A percentile compares a stretch with the other conserved stretches of the same genome.
These are phyloP conservation scores for Multifurca ochricompacta DNA, from an alignment of 768 basidiomycete genomes.

Conservation along the genomic window DNA sequence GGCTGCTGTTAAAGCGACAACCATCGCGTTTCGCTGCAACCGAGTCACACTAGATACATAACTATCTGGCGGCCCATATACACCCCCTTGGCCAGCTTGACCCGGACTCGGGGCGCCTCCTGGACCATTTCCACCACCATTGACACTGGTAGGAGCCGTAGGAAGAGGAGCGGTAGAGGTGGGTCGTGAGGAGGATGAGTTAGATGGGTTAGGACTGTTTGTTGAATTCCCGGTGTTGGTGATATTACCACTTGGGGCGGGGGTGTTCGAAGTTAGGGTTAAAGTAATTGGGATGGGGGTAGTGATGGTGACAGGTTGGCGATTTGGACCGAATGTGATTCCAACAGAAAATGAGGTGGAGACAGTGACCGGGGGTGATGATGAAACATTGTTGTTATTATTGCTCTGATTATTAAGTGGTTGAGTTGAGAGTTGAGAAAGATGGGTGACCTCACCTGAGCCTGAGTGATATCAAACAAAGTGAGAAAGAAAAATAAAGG, in stretches of 20 bases:
- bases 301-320: conserved; percentile 34
- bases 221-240: conserved; percentile 22
- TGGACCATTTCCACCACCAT: conserved; percentile 40
- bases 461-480: conserved; percentile 24
- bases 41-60: conserved; percentile 52
- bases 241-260: conserved; percentile 17
- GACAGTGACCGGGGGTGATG: conserved; percentile 13
- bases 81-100: conserved; percentile 34
- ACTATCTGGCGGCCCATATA: conserved; percentile 60
- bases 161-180: conserved; percentile 41
- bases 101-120: conserved; percentile 59
- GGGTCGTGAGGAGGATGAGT: conserved; percentile 31
- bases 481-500: conserved; percentile 30
- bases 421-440: too few relatives aligned
- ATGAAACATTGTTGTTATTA: conserved; percentile 3
- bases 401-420: neutral
- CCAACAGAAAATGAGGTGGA: conserved; percentile 27
- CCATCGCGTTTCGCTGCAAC: conserved; percentile 37
- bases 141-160: conserved; percentile 49
- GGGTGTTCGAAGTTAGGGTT: conserved; percentile 29
- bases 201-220: conserved; percentile 22
- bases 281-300: conserved; percentile 40
- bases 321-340: conserved; percentile 34
- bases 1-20: conserved; percentile 39
- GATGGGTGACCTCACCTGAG: conserved; percentile 26